phyloP scores from a whole-genome alignment of 148 eudicot genomes.

The Chenopodium berlandieri region DNA sequence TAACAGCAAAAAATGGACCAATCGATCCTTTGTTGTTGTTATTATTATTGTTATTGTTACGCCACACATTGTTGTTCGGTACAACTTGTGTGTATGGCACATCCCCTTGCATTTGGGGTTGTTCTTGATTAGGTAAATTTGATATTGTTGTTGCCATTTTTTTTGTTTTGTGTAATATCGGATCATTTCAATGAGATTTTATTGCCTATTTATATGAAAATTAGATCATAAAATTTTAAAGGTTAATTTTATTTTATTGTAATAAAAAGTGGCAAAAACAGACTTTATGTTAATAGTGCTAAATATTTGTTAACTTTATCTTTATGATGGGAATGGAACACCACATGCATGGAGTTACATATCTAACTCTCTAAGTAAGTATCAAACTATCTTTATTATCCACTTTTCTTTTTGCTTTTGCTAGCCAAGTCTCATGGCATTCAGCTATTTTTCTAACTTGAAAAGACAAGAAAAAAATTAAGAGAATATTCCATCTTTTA shows the following conservation, averaged over 20 bases:
- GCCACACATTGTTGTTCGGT: slow-evolving; percentile 22
- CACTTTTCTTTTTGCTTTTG: not conserved
- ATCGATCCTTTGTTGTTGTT: slow-evolving; percentile 19
- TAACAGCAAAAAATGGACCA: slow-evolving; percentile 35
- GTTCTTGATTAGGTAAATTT: slow-evolving; percentile 22
- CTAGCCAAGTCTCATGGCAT: not conserved
- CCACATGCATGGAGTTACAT: slow-evolving; percentile 12
- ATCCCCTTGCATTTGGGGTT: slow-evolving; percentile 20
- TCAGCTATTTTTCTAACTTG: not conserved
- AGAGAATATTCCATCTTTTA: slow-evolving; percentile 14
- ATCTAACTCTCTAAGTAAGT: too few relatives aligned
- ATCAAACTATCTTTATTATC: slow-evolving; percentile 10
- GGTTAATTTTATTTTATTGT: not conserved
- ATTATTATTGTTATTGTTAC: not conserved
- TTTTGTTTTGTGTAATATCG: not conserved
- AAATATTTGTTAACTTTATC: not conserved
- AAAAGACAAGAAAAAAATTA: not conserved
- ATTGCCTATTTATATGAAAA: slow-evolving; percentile 10
- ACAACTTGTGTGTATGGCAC: slow-evolving; percentile 24
- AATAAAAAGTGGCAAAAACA: slow-evolving; percentile 14
- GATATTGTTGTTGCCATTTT: slow-evolving; percentile 22
- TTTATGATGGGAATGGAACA: slow-evolving; percentile 17
- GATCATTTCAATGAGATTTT: not conserved
- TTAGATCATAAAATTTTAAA: not conserved
- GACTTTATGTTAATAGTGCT: not conserved